These are phyloP conservation scores for Acarospora socialis DNA, from an alignment of 2,329 filamentous ascomycete species.

Conservation along the genomic window DNA sequence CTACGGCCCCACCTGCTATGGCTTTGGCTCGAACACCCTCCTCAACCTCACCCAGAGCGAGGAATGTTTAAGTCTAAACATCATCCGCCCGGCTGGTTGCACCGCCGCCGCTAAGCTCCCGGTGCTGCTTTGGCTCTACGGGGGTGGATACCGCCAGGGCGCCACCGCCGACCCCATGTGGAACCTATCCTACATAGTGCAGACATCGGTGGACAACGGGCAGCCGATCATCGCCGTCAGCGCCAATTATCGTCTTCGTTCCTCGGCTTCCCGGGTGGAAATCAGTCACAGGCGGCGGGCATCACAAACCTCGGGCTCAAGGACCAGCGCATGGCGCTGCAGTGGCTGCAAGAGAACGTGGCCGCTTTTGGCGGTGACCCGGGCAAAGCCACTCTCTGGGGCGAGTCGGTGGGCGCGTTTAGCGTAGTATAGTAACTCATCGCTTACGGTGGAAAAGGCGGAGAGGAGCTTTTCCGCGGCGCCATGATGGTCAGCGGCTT, in stretches of 20 bases:
- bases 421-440: conserved; percentile 33
- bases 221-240: conserved; percentile 3
- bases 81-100: conserved; percentile 1
- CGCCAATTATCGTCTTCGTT: conserved; percentile 18
- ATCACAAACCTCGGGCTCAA: conserved; percentile 16
- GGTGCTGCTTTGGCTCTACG: conserved; percentile 4
- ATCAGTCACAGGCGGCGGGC: conserved; percentile 14
- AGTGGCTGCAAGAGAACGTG: conserved; percentile 19
- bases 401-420: conserved; percentile 30
- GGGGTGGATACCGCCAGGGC: neutral
- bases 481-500: conserved; percentile 35
- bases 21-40: no score
- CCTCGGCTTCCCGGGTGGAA: conserved; percentile 17
- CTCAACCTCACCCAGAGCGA: no score
- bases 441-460: conserved; percentile 33
- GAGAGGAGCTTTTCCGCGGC: conserved; percentile 33
- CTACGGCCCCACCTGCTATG: no score
- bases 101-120: neutral
- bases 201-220: conserved; percentile 1
- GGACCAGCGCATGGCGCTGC: conserved; percentile 18
- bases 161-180: conserved; percentile 3
- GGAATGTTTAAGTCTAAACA: conserved; percentile 2
- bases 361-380: conserved; percentile 20
- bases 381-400: conserved; percentile 28
- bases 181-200: no score